Percentiles rank a stretch among this genome's conserved stretches.
Conservation (phyloP, 1,284 basidiomycete genomes). For the Trametes sp. region DNA sequence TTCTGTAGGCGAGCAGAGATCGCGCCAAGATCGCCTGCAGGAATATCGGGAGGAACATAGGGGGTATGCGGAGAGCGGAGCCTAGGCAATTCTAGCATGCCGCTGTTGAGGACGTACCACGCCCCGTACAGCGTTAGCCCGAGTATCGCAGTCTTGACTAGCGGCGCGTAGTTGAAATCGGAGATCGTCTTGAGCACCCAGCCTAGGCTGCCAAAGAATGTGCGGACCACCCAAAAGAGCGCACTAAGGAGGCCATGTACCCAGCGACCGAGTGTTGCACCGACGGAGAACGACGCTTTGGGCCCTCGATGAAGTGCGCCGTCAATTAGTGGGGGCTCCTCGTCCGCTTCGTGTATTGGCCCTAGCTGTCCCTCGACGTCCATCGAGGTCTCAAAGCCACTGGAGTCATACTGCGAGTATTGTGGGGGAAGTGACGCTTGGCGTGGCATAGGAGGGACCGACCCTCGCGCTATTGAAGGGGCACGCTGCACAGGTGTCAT, state of each 20-base stretch:
- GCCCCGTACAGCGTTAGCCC: conserved; percentile 51
- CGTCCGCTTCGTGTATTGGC: conserved; percentile 66
- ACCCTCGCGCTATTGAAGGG: conserved; percentile 43
- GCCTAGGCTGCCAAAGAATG: conserved; percentile 37
- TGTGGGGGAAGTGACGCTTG: conserved; percentile 36
- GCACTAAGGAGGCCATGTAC: conserved; percentile 47
- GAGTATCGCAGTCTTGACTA: conserved; percentile 53
- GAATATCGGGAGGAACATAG: conserved; percentile 58
- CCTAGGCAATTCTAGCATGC: conserved; percentile 48
- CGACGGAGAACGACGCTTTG: conserved; percentile 49
- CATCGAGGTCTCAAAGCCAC: conserved; percentile 49
- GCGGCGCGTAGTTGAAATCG: conserved; percentile 44
- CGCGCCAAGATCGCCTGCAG: conserved; percentile 74
- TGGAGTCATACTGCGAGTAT: conserved; percentile 35
- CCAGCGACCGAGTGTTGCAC: conserved; percentile 52
- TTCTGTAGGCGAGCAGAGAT: conserved; percentile 70
- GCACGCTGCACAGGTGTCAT: conserved; percentile 28
- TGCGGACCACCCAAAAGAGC: conserved; percentile 39
- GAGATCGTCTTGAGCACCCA: conserved; percentile 52
- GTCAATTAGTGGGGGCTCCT: conserved; percentile 42
- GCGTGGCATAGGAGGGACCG: conserved; percentile 47
- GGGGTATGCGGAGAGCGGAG: conserved; percentile 41
- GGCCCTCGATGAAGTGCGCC: conserved; percentile 37
- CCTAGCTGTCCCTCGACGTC: conserved; percentile 58
- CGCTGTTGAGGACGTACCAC: conserved; percentile 47